Percentiles rank a stretch among this genome's conserved stretches.
Conservation (phyloP, 1,284 basidiomycete genomes). For the Calocybe gambosa region DNA sequence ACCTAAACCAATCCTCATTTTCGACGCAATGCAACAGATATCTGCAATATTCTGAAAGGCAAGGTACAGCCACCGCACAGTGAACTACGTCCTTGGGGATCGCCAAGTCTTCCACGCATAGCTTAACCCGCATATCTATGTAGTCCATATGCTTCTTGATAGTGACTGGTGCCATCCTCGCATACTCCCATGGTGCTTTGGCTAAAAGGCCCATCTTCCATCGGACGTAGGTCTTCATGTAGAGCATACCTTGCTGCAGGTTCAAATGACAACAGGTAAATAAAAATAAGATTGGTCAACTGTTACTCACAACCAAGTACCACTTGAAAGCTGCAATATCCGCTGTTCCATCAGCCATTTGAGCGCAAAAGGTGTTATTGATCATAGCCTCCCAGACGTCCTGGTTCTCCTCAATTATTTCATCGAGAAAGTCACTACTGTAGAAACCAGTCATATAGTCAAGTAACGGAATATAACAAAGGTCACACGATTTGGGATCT, state of each 20-base stretch:
- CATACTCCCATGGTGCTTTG: not conserved
- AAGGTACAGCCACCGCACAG: not conserved
- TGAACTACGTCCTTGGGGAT: not conserved
- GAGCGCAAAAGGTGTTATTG: slow-evolving; percentile 1
- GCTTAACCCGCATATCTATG: not conserved
- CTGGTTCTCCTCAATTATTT: slow-evolving; percentile 1
- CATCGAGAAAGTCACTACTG: not conserved
- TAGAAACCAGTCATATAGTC: not conserved
- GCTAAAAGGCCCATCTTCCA: slow-evolving; percentile 1
- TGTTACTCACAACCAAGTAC: slow-evolving; percentile 2
- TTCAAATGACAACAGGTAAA: not conserved
- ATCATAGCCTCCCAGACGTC: slow-evolving; percentile 3
- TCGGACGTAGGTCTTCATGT: not conserved
- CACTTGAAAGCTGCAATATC: not conserved
- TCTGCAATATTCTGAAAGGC: not conserved
- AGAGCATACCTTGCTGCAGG: slow-evolving; percentile 2
- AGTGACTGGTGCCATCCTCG: not conserved
- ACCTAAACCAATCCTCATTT: slow-evolving; percentile 4
- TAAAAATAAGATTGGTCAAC: not conserved
- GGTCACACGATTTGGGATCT: too few species aligned
- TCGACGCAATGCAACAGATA: not conserved
- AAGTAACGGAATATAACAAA: not conserved
- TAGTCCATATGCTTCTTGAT: not conserved
- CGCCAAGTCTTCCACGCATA: not conserved
- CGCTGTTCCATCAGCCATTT: not conserved